A percentile compares a stretch with the other conserved stretches of the same genome.
Conservation (phyloP, 2,329 filamentous ascomycete genomes). For the Arthrobotrys pseudoclavata region DNA sequence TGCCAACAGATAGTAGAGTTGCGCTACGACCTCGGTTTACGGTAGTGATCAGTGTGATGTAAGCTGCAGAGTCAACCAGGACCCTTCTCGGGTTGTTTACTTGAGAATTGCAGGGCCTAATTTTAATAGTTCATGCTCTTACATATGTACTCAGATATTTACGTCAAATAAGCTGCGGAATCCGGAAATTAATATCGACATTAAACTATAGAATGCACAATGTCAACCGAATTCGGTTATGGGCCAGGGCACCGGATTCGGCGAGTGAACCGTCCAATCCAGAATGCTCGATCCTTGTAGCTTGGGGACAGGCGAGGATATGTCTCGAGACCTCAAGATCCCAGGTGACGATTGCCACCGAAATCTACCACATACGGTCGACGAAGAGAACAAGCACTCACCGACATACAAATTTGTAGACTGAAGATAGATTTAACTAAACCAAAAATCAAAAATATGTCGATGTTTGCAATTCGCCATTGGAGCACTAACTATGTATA, state of each 20-base stretch:
- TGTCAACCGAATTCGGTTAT: constrained; percentile 26
- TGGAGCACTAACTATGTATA: constrained; percentile 3
- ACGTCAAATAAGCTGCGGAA: constrained; percentile 49
- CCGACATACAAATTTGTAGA: not conserved
- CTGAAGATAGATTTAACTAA: not conserved
- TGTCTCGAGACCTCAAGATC: constrained; percentile 23
- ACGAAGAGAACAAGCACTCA: not conserved
- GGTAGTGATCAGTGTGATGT: constrained; percentile 21
- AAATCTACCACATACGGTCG: constrained; percentile 8
- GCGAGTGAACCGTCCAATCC: constrained; percentile 23
- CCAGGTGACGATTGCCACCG: not conserved
- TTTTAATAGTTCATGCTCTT: constrained; percentile 26
- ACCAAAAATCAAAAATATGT: not conserved
- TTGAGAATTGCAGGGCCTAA: constrained; percentile 17
- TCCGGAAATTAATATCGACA: constrained; percentile 48
- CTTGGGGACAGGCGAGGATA: constrained; percentile 40
- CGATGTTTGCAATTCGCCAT: not conserved
- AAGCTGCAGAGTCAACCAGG: constrained; percentile 19
- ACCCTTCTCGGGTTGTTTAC: constrained; percentile 1
- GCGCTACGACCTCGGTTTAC: not conserved
- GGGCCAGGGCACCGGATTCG: constrained; percentile 28
- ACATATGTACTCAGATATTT: constrained; percentile 13
- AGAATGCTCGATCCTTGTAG: constrained; percentile 45
- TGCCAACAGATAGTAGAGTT: constrained; percentile 3
- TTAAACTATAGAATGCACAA: constrained; percentile 23